Evolutionary conservation across 345 rosid species (phyloP), one percentile per base, ranked within the genome.

Genomic region (Jatropha curcas): DNA sequence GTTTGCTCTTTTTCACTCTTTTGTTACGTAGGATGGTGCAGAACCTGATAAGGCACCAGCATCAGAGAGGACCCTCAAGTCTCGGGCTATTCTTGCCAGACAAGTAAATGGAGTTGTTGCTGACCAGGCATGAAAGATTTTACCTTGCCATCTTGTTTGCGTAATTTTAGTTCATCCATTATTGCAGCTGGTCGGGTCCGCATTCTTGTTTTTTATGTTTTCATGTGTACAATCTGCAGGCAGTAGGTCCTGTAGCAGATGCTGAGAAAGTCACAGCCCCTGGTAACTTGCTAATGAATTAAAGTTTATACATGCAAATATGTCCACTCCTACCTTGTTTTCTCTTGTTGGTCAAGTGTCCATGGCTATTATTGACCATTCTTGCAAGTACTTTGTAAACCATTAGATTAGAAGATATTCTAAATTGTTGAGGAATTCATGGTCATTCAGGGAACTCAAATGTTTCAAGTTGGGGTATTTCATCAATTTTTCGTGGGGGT

Each of bases 401-500:
- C 22, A 1, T 67, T 13, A 17, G 1, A 30, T 17, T 35, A 28
- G 25, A 19, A 28, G 8, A 43, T 71, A 16, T 37, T 41, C 33
- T 55, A 16, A 70, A 45, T 34, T 75, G 16, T 37, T 61, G 68
- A 27, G 27, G 12, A 59, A 24, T 66, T 53, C 43, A 30, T 39
- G 20, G 20, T 56, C n/a, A 39, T 34, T 31, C 70, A 79, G 78
- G 75, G 59, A 51, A 22, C 19, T 11, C 63, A 65, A 77, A 81
- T 66, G 84, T 85, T 81, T 87, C 99, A 46, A 83, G 86, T 70
- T 96, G 98, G 99, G 97, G 95, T 5, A 88, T 96, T 70, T 86
- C 97, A 41, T 91, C 97, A 61, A 91, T 96, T 71, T 93, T 96
- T 74, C 91, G 99, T 67, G 89, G 92, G 30, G 76, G 80, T 64